Percentiles rank a stretch among this genome's conserved stretches.
Conservation (phyloP, 768 basidiomycete genomes). For the Trametes elegans region DNA sequence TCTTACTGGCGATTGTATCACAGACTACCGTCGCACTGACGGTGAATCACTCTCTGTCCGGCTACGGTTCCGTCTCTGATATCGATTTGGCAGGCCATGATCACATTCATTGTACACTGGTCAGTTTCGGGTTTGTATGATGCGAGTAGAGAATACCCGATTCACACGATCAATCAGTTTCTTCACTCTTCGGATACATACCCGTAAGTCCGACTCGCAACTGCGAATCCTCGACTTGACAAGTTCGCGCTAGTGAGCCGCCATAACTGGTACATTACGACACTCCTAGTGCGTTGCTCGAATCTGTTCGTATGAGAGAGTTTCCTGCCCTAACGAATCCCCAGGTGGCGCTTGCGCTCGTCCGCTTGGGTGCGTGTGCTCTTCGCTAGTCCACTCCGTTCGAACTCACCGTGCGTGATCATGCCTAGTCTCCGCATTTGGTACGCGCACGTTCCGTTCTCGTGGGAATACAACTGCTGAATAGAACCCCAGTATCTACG, state of each 20-base stretch:
- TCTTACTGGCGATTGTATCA: not conserved
- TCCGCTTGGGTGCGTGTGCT: slow-evolving; percentile 13
- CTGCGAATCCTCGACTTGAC: not conserved
- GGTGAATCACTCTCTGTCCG: not conserved
- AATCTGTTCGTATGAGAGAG: no score
- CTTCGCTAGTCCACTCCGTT: no score
- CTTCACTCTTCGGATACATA: slow-evolving; percentile 19
- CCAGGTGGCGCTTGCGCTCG: slow-evolving; percentile 12
- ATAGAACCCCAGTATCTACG: not conserved
- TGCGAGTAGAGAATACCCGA: no score
- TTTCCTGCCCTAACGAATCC: not conserved
- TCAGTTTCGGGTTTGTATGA: not conserved
- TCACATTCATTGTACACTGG: slow-evolving; percentile 27
- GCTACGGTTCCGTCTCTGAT: not conserved
- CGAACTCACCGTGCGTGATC: no score
- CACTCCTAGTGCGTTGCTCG: slow-evolving; percentile 15
- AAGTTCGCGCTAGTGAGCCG: slow-evolving; percentile 17
- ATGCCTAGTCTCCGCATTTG: no score
- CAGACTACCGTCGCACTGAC: slow-evolving; percentile 15
- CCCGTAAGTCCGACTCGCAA: slow-evolving; percentile 12
- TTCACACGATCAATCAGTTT: slow-evolving; percentile 10
- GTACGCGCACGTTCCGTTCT: no score
- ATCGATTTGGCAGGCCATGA: slow-evolving; percentile 14
- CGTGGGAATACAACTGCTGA: no score
- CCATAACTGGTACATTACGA: slow-evolving; percentile 17